Evolutionary conservation across 306 rosid genomes (phyloP), one percentile per base, ranked within the genome.

Genomic region (Quercus ilex): DNA sequence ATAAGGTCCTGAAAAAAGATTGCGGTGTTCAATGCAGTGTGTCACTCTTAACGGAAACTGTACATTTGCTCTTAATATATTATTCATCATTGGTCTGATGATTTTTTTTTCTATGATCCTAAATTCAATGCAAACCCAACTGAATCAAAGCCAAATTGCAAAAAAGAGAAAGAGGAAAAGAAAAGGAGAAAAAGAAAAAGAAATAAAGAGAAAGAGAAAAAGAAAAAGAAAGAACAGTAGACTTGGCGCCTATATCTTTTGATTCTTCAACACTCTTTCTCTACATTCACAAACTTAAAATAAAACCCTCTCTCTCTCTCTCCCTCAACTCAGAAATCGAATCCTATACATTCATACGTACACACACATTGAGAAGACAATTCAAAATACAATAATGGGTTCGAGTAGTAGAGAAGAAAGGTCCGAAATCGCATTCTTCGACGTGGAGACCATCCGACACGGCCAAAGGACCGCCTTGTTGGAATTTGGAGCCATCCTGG

Each of bases 401-500:
- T 28, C 70, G 4, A 67, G 49, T 51, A 53, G 41, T 62, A 8
- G 46, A 38, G 97, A 90, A 49, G 97, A 88, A 7, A 90, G 94
- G 3, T 89, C 89, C 1, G 97, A 96, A 67, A 96, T 96, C 6
- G 98, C 82, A 0, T 93, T 96, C 89, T 96, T 96, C 87, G 99
- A 96, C 77, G 79, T 93, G 20, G 99, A 96, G 76, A 96, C 99
- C 35, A 93, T 87, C 71, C 87, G 92, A 64, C 1, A 78, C 23
- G 96, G 93, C 0, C 92, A 91, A 79, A 71, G 89, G 18, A 79
- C 71, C 51, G 82, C 92, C 1, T 79, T 96, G 64, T 76, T 96
- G 14, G 99, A 96, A 79, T 96, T 96, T 71, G 99, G 98, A 41
- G 87, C 98, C 31, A 96, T 96, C 30, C 84, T 96, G 23, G 96